Evolutionary conservation across 2,329 filamentous ascomycete species (phyloP), one percentile per base, ranked within the genome.

Genomic region (Dactylellina leptospora): DNA sequence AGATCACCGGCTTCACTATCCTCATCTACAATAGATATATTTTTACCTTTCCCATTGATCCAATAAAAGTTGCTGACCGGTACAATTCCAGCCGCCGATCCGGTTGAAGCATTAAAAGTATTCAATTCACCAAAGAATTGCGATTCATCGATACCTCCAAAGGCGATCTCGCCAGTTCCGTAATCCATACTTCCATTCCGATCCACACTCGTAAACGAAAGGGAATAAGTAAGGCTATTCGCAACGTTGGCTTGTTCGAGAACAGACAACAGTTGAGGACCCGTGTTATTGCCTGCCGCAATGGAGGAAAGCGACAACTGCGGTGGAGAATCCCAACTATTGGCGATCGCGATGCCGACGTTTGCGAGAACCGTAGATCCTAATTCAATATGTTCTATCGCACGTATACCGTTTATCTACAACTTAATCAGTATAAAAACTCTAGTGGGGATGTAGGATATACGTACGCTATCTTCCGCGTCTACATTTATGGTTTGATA

Each of bases 51-150:
- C 1, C 36, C 11, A 22, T 60, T 28, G 23, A 72, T 64, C 68
- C 68, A 72, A 42, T 64, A 64, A n/a, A 72, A 18, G 44, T 60
- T 44, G 25, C 59, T 64, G 25, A 72, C 23, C 11, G 68, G 68
- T 20, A 72, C 22, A 11, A 60, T 13, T 3, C 59, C 59, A 8
- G 45, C 27, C 5, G 22, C 25, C 11, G 23, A 47, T 11, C 36
- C 23, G 1, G 54, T 50, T 8, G 36, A 22, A n/a, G 44, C 38
- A 22, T 59, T 28, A 30, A 64, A 72, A 1, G 51, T 59, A 16
- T 23, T 48, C 9, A 72, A 30, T 18, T 64, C 38, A 4, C 59
- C 68, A 25, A 38, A 60, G 25, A 72, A 72, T 25, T 72, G 45
- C 22, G 53, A 58, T 16, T 55, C 16, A 23, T 72, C 59, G 45